These are phyloP conservation scores for Colletotrichum shisoi DNA, from an alignment of 2,329 filamentous ascomycete species.

Conservation along the genomic window DNA sequence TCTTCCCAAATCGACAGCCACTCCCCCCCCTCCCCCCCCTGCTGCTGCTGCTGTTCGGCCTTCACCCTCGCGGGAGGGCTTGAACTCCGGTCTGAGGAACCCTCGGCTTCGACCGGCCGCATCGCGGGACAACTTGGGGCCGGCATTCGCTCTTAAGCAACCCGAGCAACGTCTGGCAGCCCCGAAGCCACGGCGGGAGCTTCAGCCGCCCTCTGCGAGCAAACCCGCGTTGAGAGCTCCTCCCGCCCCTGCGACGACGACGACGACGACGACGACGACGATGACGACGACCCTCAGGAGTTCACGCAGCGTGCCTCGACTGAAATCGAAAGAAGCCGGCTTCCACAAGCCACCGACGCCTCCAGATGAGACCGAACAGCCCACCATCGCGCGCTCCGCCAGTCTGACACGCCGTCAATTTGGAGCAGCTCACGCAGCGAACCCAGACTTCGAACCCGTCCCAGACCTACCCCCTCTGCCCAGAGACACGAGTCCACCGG, in stretches of 20 bases:
- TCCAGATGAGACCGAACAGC: slow-evolving; percentile 40
- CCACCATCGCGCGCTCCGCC: slow-evolving; percentile 44
- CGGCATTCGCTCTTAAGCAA: slow-evolving; percentile 30
- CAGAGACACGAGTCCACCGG: slow-evolving; percentile 11
- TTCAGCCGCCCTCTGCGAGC: slow-evolving; percentile 39
- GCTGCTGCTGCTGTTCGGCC: slow-evolving; percentile 46
- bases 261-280: too few relatives aligned
- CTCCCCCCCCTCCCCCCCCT: slow-evolving; percentile 14
- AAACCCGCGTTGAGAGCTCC: slow-evolving; percentile 17
- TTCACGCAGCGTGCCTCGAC: slow-evolving; percentile 29
- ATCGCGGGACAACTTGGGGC: slow-evolving; percentile 41
- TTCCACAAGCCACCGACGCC: slow-evolving; percentile 32
- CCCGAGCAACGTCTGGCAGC: slow-evolving; percentile 19
- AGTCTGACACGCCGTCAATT: slow-evolving; percentile 47
- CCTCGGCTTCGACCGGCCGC: slow-evolving; percentile 53
- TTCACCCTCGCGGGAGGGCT: slow-evolving; percentile 45
- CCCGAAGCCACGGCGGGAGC: slow-evolving; percentile 31
- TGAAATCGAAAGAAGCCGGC: slow-evolving; percentile 30
- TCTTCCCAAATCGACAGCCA: slow-evolving; percentile 45
- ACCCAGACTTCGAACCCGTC: slow-evolving; percentile 22
- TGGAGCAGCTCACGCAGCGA: slow-evolving; percentile 33
- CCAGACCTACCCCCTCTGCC: slow-evolving; percentile 25
- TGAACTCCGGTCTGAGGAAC: slow-evolving; percentile 38
- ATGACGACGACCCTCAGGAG: slow-evolving; percentile 6
- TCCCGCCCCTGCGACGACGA: background rate